Conservation (phyloP, 371 early-diverging fungal species). For the Mortierella sp. region DNA sequence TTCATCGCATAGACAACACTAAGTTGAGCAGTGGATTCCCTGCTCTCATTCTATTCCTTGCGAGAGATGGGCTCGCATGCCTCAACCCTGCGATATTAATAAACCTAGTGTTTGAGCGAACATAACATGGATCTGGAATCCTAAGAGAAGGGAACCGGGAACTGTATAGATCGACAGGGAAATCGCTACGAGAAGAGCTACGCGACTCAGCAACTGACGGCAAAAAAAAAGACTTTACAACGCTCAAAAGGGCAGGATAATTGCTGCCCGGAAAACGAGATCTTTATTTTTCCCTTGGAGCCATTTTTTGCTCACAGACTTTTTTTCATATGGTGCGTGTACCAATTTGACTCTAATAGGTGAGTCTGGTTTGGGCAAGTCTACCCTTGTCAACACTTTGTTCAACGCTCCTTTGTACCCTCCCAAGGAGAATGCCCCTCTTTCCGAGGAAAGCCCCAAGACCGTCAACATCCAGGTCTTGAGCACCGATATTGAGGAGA, state of each 20-base stretch:
- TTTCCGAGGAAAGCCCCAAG: slow-evolving; percentile 87
- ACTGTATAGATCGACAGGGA: not conserved
- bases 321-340: too few relatives aligned
- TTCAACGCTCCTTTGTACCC: slow-evolving; percentile 96
- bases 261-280: too few relatives aligned
- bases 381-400: slow-evolving; percentile 98
- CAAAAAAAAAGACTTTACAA: too few relatives aligned
- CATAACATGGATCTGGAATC: slow-evolving; percentile 1
- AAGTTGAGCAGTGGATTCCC: slow-evolving; percentile 4
- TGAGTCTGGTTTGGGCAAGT: slow-evolving; percentile 98
- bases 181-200: not conserved
- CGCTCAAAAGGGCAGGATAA: not conserved
- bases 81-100: slow-evolving; percentile 28
- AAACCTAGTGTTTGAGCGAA: slow-evolving; percentile 20
- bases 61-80: slow-evolving; percentile 40
- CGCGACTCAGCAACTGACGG: too few relatives aligned
- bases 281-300: too few relatives aligned
- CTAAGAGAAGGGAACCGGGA: not conserved
- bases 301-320: too few relatives aligned
- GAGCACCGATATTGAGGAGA: slow-evolving; percentile 82
- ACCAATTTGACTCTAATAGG: slow-evolving; percentile 63
- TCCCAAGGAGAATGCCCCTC: slow-evolving; percentile 82
- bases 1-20: slow-evolving; percentile 4
- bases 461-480: slow-evolving; percentile 95
- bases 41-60: slow-evolving; percentile 2